Conservation (phyloP, 257 asterid genomes). For the Solanum habrochaites region DNA sequence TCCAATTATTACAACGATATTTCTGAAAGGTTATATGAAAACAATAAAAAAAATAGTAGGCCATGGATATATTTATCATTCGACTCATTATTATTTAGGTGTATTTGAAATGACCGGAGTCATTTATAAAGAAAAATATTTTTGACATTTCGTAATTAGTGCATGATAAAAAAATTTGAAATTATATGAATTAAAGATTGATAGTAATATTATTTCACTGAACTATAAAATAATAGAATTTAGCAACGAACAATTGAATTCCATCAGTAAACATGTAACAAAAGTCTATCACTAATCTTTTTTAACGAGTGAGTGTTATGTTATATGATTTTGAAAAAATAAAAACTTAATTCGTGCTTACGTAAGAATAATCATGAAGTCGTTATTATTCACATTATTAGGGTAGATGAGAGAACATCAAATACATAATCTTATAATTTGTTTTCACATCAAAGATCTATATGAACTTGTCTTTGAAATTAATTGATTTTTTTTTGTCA, state of each 20-base stretch:
- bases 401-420: no score
- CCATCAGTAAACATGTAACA: not conserved
- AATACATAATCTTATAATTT: no score
- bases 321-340: no score
- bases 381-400: no score
- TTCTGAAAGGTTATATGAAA: not conserved
- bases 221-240: not conserved
- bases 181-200: not conserved
- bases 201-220: not conserved
- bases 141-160: not conserved
- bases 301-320: not conserved
- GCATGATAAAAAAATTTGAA: not conserved
- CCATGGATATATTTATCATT: not conserved
- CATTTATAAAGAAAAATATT: not conserved
- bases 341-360: no score
- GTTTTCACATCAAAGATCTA: no score
- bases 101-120: not conserved
- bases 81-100: not conserved
- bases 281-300: not conserved
- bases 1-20: constrained; percentile 17
- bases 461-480: no score
- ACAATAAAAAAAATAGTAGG: not conserved
- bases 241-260: not conserved
- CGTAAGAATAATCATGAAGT: no score
- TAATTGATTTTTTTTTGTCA: no score